These are phyloP conservation scores for Fusarium compactum DNA, from an alignment of 2,329 filamentous ascomycete species.

Conservation along the genomic window DNA sequence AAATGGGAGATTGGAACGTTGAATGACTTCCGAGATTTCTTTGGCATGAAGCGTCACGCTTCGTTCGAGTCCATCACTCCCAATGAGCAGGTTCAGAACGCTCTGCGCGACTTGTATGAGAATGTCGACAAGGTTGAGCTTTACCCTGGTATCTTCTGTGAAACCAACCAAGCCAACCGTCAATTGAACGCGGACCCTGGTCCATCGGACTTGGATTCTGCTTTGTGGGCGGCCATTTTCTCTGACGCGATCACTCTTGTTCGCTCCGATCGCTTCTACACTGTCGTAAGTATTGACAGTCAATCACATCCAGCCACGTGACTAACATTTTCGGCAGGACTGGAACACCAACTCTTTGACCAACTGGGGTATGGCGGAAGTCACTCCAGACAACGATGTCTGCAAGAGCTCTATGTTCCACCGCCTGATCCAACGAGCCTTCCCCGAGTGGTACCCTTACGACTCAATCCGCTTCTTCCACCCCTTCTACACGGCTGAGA, in stretches of 20 bases:
- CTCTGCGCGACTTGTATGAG: constrained; percentile 61
- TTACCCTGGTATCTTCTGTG: constrained; percentile 74
- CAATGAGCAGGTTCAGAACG: constrained; percentile 12
- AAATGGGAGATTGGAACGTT: constrained; percentile 69
- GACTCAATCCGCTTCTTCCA: constrained; percentile 42
- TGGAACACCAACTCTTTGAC: constrained; percentile 57
- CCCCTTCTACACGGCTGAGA: constrained; percentile 37
- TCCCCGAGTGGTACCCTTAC: constrained; percentile 39
- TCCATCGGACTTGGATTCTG: constrained; percentile 69
- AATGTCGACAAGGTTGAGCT: constrained; percentile 72
- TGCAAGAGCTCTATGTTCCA: constrained; percentile 42
- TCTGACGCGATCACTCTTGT: constrained; percentile 79
- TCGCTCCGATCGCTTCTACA: constrained; percentile 75
- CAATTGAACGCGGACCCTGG: constrained; percentile 75
- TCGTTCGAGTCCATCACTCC: constrained; percentile 59
- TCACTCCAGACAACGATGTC: constrained; percentile 35
- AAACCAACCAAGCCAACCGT: constrained; percentile 60
- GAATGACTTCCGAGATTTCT: constrained; percentile 74
- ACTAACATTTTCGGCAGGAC: constrained; percentile 40
- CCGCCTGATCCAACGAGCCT: constrained; percentile 39
- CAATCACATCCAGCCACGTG: neutral
- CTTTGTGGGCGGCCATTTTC: constrained; percentile 73
- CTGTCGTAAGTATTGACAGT: constrained; percentile 45
- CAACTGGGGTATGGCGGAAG: constrained; percentile 42
- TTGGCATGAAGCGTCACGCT: constrained; percentile 65